Evolutionary conservation across 257 asterid species (phyloP).

Genomic region (Plantago ovata): DNA sequence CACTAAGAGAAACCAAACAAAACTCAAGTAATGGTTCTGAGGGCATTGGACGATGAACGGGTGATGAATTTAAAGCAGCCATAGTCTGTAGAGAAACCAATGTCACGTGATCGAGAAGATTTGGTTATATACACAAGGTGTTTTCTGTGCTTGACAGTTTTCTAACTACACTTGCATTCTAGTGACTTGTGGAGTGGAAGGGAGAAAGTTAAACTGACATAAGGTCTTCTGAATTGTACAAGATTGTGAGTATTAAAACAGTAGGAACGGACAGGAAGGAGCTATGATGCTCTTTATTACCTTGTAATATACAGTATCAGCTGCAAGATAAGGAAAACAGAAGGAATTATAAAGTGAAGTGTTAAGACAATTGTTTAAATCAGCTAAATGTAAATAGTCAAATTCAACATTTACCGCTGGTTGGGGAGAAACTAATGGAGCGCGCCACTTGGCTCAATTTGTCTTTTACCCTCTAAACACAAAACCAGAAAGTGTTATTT

Average conservation of each 20-base stretch:
- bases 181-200: slow-evolving; percentile 7
- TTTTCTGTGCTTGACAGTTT: not conserved
- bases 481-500: slow-evolving; percentile 10
- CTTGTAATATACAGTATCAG: slow-evolving; percentile 74
- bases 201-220: no score
- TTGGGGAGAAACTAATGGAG: slow-evolving; percentile 40
- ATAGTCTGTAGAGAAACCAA: not conserved
- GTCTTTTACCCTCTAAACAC: slow-evolving; percentile 69
- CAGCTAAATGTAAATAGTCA: slow-evolving; percentile 9
- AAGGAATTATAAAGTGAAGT: slow-evolving; percentile 8
- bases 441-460: slow-evolving; percentile 77
- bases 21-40: slow-evolving; percentile 7
- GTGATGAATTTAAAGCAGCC: not conserved
- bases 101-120: not conserved
- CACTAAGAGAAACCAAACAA: slow-evolving; percentile 18
- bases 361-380: not conserved
- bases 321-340: slow-evolving; percentile 42
- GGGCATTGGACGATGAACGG: slow-evolving; percentile 6
- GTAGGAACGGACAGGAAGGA: slow-evolving; percentile 19
- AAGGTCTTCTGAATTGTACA: slow-evolving; percentile 4
- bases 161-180: slow-evolving; percentile 20
- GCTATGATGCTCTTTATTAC: slow-evolving; percentile 37
- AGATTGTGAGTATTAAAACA: slow-evolving; percentile 14
- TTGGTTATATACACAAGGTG: no score
- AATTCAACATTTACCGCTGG: slow-evolving; percentile 50